Percentiles rank a stretch among this genome's conserved stretches.
Evolutionary conservation across 139 green algal genomes (phyloP).

Genomic region (Trebouxia sp.): DNA sequence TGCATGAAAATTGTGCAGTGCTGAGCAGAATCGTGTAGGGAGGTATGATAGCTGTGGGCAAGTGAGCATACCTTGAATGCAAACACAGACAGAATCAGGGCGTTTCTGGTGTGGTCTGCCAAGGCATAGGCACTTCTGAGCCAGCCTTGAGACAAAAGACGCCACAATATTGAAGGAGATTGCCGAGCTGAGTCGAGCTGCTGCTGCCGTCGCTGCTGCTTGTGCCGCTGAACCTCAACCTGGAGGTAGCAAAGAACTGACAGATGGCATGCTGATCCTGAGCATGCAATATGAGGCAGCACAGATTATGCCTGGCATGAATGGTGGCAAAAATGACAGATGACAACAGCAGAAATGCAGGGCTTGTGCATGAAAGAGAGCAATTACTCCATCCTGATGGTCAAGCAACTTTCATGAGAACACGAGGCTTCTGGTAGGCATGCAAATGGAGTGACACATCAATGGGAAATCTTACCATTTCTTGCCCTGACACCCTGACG

Average conservation of each 20-base stretch:
- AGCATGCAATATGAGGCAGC: too few species aligned
- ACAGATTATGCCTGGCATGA: too few species aligned
- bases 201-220: constrained; percentile 38
- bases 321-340: too few species aligned
- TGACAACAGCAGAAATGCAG: too few species aligned
- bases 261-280: too few species aligned
- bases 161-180: background rate
- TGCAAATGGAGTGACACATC: background rate
- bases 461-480: constrained; percentile 52
- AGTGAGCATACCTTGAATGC: constrained; percentile 81
- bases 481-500: constrained; percentile 57
- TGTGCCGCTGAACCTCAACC: constrained; percentile 40
- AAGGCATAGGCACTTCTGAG: constrained; percentile 40
- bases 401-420: background rate
- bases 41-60: too few species aligned
- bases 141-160: constrained; percentile 37
- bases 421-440: background rate
- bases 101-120: constrained; percentile 65
- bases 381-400: background rate
- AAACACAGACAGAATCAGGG: constrained; percentile 85
- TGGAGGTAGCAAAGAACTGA: too few species aligned
- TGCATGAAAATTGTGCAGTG: background rate
- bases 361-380: background rate
- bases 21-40: too few species aligned
- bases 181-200: constrained; percentile 25